Conservation (phyloP, 148 eudicot genomes). For the Rhododendron ferrugineum region DNA sequence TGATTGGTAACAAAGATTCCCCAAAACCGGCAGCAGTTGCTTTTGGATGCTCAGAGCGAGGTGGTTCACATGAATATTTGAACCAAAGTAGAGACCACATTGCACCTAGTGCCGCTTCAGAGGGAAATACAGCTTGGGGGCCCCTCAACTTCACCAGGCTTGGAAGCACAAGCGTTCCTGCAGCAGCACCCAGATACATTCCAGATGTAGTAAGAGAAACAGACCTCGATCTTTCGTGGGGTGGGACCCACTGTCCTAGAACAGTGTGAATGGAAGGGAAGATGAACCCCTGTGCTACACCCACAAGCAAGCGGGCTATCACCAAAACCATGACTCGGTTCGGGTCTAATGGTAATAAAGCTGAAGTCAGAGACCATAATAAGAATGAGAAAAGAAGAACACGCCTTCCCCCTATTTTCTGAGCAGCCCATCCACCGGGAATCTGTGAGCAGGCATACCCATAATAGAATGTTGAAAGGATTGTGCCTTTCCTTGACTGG, state of each 20-base stretch:
- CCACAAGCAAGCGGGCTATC: slow-evolving; percentile 79
- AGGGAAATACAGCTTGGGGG: slow-evolving; percentile 50
- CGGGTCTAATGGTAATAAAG: slow-evolving; percentile 69
- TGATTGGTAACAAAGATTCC: slow-evolving; percentile 61
- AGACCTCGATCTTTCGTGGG: slow-evolving; percentile 89
- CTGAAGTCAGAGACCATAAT: slow-evolving; percentile 56
- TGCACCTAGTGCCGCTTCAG: slow-evolving; percentile 76
- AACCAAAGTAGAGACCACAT: slow-evolving; percentile 86
- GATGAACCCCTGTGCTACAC: slow-evolving; percentile 91
- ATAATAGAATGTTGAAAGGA: slow-evolving; percentile 86
- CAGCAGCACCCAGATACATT: slow-evolving; percentile 90
- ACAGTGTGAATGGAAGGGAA: slow-evolving; percentile 37
- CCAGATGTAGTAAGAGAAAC: slow-evolving; percentile 93
- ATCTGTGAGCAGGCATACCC: slow-evolving; percentile 94
- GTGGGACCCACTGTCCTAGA: slow-evolving; percentile 48
- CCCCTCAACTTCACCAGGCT: slow-evolving; percentile 54
- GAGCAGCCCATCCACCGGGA: slow-evolving; percentile 99
- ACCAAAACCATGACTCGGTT: slow-evolving; percentile 53
- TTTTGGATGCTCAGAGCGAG: slow-evolving; percentile 56
- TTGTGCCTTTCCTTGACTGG: slow-evolving; percentile 79
- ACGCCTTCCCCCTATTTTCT: slow-evolving; percentile 87
- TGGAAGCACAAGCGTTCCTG: slow-evolving; percentile 81
- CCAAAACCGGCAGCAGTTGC: slow-evolving; percentile 92
- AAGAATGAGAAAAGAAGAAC: slow-evolving; percentile 82
- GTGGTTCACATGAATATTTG: slow-evolving; percentile 54